phyloP scores from a whole-genome alignment of 1,284 basidiomycete genomes.

The Singerocomus inundabilis region DNA sequence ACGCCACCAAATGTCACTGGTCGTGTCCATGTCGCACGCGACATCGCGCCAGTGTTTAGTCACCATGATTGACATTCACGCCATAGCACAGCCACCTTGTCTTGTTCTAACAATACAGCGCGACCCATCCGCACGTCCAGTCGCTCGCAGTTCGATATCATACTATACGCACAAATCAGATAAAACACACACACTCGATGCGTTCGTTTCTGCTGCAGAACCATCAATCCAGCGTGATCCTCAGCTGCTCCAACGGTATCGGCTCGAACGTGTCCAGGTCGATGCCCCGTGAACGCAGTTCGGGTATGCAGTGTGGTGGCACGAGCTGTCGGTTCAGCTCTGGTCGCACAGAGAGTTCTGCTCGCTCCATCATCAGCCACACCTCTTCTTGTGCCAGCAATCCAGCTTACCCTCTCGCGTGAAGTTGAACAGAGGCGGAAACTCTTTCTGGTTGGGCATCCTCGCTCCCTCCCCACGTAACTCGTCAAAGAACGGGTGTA shows the following conservation, averaged over 20 bases:
- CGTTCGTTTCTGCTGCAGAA: slow-evolving; percentile 31
- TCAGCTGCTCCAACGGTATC: slow-evolving; percentile 91
- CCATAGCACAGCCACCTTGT: slow-evolving; percentile 21
- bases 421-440: slow-evolving; percentile 94
- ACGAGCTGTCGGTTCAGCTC: slow-evolving; percentile 92
- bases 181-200: slow-evolving; percentile 20
- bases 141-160: slow-evolving; percentile 36
- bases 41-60: slow-evolving; percentile 25
- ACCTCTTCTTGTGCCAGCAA: neutral
- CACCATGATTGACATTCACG: neutral
- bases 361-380: slow-evolving; percentile 9
- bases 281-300: slow-evolving; percentile 84
- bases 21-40: slow-evolving; percentile 16
- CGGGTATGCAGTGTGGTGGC: slow-evolving; percentile 85
- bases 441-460: slow-evolving; percentile 96
- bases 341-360: slow-evolving; percentile 94
- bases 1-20: neutral
- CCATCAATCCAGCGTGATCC: slow-evolving; percentile 83
- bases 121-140: slow-evolving; percentile 7
- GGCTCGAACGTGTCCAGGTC: slow-evolving; percentile 90
- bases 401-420: slow-evolving; percentile 84
- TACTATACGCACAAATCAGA: slow-evolving; percentile 37
- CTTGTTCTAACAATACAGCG: slow-evolving; percentile 23
- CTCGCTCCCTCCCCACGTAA: slow-evolving; percentile 84
- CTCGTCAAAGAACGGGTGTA: slow-evolving; percentile 98